Base-by-base conservation (phyloP, 345 rosid species). In the Corymbia maculata region DNA sequence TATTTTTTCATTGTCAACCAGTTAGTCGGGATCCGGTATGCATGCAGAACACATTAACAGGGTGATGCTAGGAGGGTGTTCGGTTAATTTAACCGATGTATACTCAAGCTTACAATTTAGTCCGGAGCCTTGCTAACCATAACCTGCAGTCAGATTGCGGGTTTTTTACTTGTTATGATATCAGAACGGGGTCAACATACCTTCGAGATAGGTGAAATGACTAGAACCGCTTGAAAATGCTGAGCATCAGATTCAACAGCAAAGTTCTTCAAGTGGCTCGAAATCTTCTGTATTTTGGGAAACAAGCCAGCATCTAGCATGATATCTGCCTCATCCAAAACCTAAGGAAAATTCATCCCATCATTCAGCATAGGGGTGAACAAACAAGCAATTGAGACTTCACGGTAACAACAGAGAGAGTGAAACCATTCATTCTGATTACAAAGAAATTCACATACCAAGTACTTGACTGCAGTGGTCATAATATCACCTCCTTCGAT, bases 281-380 rank as follows among this genome's bases (percentile, higher is more conserved):
- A 93, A 90, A 95, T 94, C 89, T 96, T 97, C 53, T 91, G 95
- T 84, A 97, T 95, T 45, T 96, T 96, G 32, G 99, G 96, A 89
- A 97, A 97, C 88, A 94, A 95, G 86, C 97, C 95, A 89, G 94
- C 95, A 91, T 95, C 98, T 89, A 97, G 93, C 97, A 97, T 96
- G 88, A 98, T 94, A 91, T 97, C 99, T 52, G 97, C 99, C 92
- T 97, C 99, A 92, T 97, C 99, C 90, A 96, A 91, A 87, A 95
- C 99, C 99, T 97, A 94, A 51, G 59, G 91, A 90, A 75, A 87
- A 53, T 70, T 70, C 6, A 85, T 14, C 86, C 57, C 75, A 89
- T 61, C 82, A 86, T 86, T 86, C 42, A 82, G 30, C 22, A 16
- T 59, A 64, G 8, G 24, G 30, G 22, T 42, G 14, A 87, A 49